Evolutionary conservation across 306 rosid genomes (phyloP), one percentile per base, ranked within the genome.

Genomic region (Vigna mungo): DNA sequence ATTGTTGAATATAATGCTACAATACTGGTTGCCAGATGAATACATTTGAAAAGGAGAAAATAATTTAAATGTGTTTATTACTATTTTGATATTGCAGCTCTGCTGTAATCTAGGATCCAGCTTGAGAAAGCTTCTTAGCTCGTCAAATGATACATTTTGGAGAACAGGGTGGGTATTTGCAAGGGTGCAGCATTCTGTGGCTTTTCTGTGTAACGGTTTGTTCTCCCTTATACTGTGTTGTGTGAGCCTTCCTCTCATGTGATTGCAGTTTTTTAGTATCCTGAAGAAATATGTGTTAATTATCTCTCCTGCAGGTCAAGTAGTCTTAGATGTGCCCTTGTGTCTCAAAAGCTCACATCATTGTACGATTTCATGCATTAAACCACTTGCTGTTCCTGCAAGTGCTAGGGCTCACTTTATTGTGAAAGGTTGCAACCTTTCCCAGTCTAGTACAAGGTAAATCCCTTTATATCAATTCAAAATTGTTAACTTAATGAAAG

Each of bases 141-240:
- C 80, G 13, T 81, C 88, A 59, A 73, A 86, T 54, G 88, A 87
- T 72, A 67, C 93, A 72, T 90, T 92, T 67, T 92, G 96, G 97
- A 88, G 84, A 65, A 86, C 90, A 18, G 97, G 97, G 80, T 92
- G 97, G 97, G 74, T 90, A 43, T 90, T 84, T 36, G 54, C 85
- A 41, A 87, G 96, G 84, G 86, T 87, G 86, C 86, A 52, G 49
- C 86, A 90, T 43, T 84, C 75, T 72, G 87, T 87, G 67, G 88
- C 93, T 36, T 87, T 92, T 80, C 54, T 85, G 68, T 83, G 79
- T 83, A 86, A 90, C 71, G 96, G 97, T 92, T 54, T 82, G 91
- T 55, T 62, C 70, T 75, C 47, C 37, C 71, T 85, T 56, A 16
- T 14, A 15, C 34, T 52, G 43, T 59, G 56, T 68, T 69, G 74